phyloP scores from a whole-genome alignment of 2,329 filamentous ascomycete species.

The Ophiostoma tasmaniense region DNA sequence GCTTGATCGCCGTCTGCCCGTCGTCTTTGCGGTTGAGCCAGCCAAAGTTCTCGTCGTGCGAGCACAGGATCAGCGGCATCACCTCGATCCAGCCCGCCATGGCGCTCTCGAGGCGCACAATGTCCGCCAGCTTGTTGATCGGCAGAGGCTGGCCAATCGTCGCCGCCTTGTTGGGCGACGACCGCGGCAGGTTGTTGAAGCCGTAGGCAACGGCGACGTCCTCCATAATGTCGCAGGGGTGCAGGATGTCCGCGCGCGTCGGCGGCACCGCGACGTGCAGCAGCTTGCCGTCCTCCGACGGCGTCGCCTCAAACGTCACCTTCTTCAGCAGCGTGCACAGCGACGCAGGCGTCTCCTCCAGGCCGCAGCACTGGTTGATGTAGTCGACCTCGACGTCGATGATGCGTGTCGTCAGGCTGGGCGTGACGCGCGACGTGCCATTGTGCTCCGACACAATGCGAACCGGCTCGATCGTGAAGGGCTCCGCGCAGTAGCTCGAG shows the following conservation, averaged over 20 bases:
- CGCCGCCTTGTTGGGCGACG: slow-evolving; percentile 75
- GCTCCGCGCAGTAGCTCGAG: slow-evolving; percentile 77
- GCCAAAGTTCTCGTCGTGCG: slow-evolving; percentile 94
- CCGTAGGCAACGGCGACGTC: slow-evolving; percentile 94
- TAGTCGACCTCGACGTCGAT: slow-evolving; percentile 84
- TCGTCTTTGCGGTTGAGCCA: slow-evolving; percentile 90
- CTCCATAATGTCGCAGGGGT: slow-evolving; percentile 98
- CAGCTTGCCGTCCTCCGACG: slow-evolving; percentile 60
- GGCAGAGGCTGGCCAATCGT: slow-evolving; percentile 79
- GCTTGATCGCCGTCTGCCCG: slow-evolving; percentile 69
- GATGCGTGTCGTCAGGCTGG: slow-evolving; percentile 66
- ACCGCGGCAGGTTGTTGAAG: slow-evolving; percentile 88
- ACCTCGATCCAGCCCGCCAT: slow-evolving; percentile 97
- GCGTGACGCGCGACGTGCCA: slow-evolving; percentile 68
- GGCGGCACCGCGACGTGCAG: slow-evolving; percentile 78
- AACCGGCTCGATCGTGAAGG: slow-evolving; percentile 88
- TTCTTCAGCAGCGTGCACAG: slow-evolving; percentile 75
- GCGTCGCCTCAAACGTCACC: slow-evolving; percentile 80
- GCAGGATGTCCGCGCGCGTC: slow-evolving; percentile 87
- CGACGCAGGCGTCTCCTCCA: slow-evolving; percentile 62
- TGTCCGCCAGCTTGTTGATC: slow-evolving; percentile 92
- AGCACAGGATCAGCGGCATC: slow-evolving; percentile 92
- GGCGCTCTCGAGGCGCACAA: slow-evolving; percentile 78
- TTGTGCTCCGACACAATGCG: slow-evolving; percentile 92
- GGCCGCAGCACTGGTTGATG: slow-evolving; percentile 85